Base-by-base conservation (phyloP, 2,329 filamentous ascomycete genomes). In the Venturia oleaginea region DNA sequence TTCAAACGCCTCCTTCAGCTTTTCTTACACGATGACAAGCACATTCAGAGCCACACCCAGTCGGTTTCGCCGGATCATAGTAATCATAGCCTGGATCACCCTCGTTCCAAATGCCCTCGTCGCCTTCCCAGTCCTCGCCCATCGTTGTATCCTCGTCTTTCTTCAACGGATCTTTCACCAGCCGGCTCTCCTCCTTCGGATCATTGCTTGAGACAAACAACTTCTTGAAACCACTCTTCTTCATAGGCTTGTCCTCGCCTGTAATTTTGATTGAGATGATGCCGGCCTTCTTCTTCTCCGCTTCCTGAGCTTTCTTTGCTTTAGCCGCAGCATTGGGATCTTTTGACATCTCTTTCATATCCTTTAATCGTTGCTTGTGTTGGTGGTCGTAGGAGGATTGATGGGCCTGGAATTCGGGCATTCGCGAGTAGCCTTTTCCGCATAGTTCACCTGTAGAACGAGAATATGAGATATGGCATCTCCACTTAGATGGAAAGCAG, bases 331-430 rank as follows among this genome's bases (percentile, higher is more conserved):
- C 86, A 63, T 81, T 83, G 1, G 89, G 86, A 68, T 91, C 87
- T 69, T 87, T 86, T 38, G 89, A 86, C 80, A 92, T 88, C 71
- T 89, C 86, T 76, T 91, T 91, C 89, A 93, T 92, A 71, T 94
- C 90, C 76, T 91, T 90, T 65, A 92, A 84, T 61, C 90, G 88
- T 74, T 78, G 69, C 55, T 69, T 92, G 77, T 99, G 94, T 70
- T 90, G 90, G 77, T 99, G 94, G 73, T 97, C 94, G 76, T 97
- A 97, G 71, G 90, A 94, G 68, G 87, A 87, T 65, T 97, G 90
- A 75, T 99, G 94, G 8, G 92, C 89, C 76, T 97, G 93, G 75
- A 95, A 97, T 75, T 97, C 93, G 73, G 95, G 93, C 83, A 96
- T 93, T 64, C 94, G 91, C 1, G 88, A 86, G 77, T 97, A 99